Conservation (phyloP, 2,329 filamentous ascomycete genomes). For the Monosporascus sp. region DNA sequence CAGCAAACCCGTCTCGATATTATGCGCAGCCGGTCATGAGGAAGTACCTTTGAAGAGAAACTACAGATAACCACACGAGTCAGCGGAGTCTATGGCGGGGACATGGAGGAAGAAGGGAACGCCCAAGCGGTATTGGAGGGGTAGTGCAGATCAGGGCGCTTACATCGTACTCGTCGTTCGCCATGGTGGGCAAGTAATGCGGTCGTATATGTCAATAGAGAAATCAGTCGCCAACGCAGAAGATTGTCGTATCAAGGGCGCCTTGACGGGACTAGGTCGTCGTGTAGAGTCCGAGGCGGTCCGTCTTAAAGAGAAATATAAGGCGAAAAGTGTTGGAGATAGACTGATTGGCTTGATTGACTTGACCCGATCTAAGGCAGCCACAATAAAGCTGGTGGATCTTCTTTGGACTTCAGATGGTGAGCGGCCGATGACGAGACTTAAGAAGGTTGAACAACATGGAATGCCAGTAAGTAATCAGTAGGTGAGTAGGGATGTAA, state of each 20-base stretch:
- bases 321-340: neutral
- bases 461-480: too few species aligned
- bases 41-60: slow-evolving; percentile 95
- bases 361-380: too few species aligned
- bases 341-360: neutral
- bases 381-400: too few species aligned
- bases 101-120: slow-evolving; percentile 13
- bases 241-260: too few species aligned
- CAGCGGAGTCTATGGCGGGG: neutral
- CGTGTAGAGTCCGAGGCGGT: neutral
- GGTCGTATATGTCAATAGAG: neutral
- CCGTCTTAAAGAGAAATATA: neutral
- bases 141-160: slow-evolving; percentile 36
- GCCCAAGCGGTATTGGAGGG: slow-evolving; percentile 10
- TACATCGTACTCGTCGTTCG: slow-evolving; percentile 99
- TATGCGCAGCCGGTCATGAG: slow-evolving; percentile 21
- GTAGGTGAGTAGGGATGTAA: too few species aligned
- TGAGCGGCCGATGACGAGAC: too few species aligned
- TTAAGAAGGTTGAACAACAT: too few species aligned
- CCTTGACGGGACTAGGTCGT: neutral
- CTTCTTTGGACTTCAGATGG: too few species aligned
- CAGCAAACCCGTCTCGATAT: slow-evolving; percentile 17
- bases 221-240: neutral
- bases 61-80: slow-evolving; percentile 45
- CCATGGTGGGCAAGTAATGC: slow-evolving; percentile 59